phyloP scores from a whole-genome alignment of 2,329 filamentous ascomycete species.

The Neofusicoccum kwambonambiense region DNA sequence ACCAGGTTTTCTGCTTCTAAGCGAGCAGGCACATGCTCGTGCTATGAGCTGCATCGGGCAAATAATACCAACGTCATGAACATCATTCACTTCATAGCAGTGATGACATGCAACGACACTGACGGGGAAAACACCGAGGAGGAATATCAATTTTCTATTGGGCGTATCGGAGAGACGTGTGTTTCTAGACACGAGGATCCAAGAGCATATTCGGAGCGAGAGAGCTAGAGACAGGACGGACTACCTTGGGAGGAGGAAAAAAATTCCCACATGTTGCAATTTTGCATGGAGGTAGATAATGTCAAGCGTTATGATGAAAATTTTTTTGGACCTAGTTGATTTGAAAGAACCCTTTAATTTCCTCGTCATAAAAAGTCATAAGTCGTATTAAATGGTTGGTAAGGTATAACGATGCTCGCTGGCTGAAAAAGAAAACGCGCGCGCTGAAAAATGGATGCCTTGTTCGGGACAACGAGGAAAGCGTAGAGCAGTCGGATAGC shows the following conservation, averaged over 20 bases:
- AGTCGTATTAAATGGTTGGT: constrained; percentile 5
- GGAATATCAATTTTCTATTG: neutral
- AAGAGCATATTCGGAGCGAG: neutral
- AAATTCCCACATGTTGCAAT: neutral
- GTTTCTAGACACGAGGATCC: neutral
- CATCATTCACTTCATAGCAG: neutral
- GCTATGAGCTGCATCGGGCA: too few relatives aligned
- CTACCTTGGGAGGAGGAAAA: neutral
- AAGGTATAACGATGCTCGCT: neutral
- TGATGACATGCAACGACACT: neutral
- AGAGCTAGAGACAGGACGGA: neutral
- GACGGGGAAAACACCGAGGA: neutral
- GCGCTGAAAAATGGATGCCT: neutral
- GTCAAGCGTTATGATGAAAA: neutral
- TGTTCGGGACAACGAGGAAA: neutral
- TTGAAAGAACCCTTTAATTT: neutral
- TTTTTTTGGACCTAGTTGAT: neutral
- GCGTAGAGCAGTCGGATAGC: neutral
- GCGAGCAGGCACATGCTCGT: neutral
- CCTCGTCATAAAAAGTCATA: constrained; percentile 10
- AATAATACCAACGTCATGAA: neutral
- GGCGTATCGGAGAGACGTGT: neutral
- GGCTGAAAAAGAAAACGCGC: neutral
- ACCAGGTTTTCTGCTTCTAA: constrained; percentile 97
- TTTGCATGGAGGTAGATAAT: neutral